Evolutionary conservation across 768 basidiomycete genomes (phyloP), one percentile per base, ranked within the genome.

Genomic region (Lentinus brumalis): DNA sequence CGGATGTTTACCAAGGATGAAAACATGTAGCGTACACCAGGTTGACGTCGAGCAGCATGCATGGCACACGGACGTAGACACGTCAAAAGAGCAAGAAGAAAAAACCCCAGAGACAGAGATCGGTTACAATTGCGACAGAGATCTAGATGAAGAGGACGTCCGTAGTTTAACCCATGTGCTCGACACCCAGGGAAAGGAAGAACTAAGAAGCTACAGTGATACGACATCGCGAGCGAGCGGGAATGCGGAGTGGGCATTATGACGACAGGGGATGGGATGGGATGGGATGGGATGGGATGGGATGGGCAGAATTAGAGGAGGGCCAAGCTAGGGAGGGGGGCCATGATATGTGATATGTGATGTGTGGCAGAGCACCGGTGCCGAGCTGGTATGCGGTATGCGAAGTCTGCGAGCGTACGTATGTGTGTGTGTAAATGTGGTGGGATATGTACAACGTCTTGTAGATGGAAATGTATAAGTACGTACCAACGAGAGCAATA

Each of bases 191-290:
- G 21, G 35, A 50, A 42, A 55, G 38, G 39, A 55, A 53, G 38
- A 42, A 58, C 61, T 62, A 62, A 15, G 31, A 51, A 62, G 61
- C 61, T 62, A 62, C 57, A 62, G 56, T 62, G 61, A 54, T 62
- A 49, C 53, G 38, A 49, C 41, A 26, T 15, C 3, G 12, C 8
- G 44, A 45, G 21, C 21, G 21, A 26, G 21, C 21, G 1, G 21
- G 21, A 26, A 26, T 26, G 21, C 21, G 21, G 21, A 26, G 29
- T 40, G 40, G 57, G 30, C 54, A 31, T 41, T 54, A 50, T 32
- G 31, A 55, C 47, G 50, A 26, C 21, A 26, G 21, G 21, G 2
- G 57, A 49, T 47, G 53, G 49, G n/a, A 16, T 21, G 42, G 49
- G 16, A 49, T 47, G 53, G 49, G 16, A n/a, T n/a, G n/a, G n/a